Percentiles rank a stretch among this genome's conserved stretches.
Conservation (phyloP, 768 basidiomycete genomes). For the Exidia glandulosa region DNA sequence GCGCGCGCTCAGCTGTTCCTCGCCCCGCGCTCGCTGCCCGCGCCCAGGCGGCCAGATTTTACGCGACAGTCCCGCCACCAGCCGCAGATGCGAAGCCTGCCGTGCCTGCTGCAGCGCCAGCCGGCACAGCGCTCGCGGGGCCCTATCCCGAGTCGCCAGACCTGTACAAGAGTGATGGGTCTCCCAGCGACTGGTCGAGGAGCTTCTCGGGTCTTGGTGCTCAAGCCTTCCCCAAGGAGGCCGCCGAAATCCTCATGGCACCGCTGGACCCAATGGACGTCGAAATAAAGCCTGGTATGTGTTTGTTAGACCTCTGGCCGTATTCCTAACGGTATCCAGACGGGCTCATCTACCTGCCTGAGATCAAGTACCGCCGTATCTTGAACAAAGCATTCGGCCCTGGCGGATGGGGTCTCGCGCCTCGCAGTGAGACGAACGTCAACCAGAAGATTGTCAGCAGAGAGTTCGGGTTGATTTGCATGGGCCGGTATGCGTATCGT, state of each 20-base stretch:
- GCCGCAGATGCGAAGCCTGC: background rate
- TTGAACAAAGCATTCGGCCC: conserved; percentile 92
- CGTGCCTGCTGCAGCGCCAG: background rate
- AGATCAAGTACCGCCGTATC: conserved; percentile 90
- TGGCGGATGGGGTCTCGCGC: conserved; percentile 94
- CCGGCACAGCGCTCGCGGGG: background rate
- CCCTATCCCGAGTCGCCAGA: background rate
- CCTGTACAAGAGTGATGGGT: background rate
- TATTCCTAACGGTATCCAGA: conserved; percentile 34
- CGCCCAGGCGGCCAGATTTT: too few relatives aligned
- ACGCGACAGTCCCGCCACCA: too few relatives aligned
- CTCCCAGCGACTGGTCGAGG: conserved; percentile 74
- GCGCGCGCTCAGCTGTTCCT: too few relatives aligned
- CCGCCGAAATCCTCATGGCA: conserved; percentile 58
- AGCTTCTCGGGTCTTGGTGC: conserved; percentile 74
- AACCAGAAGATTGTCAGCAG: conserved; percentile 79
- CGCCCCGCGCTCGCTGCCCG: too few relatives aligned
- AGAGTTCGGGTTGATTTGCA: conserved; percentile 89
- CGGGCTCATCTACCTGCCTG: conserved; percentile 88
- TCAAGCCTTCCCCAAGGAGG: conserved; percentile 67
- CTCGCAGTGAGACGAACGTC: conserved; percentile 84
- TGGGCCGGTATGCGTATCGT: conserved; percentile 59
- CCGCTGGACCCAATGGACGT: conserved; percentile 70
- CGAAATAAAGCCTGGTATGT: conserved; percentile 83
- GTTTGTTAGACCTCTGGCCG: conserved; percentile 12